Percentiles rank a stretch among this genome's conserved stretches.
phyloP scores from a whole-genome alignment of 2,329 filamentous ascomycete species.

The Penicillium occitanis region DNA sequence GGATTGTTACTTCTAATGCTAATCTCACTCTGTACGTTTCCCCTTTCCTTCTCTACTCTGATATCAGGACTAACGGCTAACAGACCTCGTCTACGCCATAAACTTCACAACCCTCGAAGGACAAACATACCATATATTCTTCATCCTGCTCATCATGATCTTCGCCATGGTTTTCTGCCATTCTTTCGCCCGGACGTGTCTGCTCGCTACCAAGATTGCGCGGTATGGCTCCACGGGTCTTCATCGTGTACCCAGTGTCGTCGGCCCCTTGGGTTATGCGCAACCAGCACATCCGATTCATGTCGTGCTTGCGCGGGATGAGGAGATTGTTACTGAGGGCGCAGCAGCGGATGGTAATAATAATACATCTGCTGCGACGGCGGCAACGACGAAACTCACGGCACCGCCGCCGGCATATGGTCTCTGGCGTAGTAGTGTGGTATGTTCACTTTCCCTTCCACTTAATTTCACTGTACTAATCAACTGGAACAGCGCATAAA shows the following conservation, averaged over 20 bases:
- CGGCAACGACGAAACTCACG: slow-evolving; percentile 54
- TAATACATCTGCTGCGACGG: slow-evolving; percentile 37
- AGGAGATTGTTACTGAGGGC: slow-evolving; percentile 56
- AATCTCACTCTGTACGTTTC: slow-evolving; percentile 64
- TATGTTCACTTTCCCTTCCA: slow-evolving; percentile 48
- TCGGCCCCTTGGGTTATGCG: slow-evolving; percentile 63
- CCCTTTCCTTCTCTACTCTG: neutral
- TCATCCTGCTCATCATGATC: slow-evolving; percentile 74
- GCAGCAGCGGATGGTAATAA: neutral
- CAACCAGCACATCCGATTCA: slow-evolving; percentile 72
- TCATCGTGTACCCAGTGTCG: slow-evolving; percentile 49
- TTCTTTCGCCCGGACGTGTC: slow-evolving; percentile 69
- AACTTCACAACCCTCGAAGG: slow-evolving; percentile 63
- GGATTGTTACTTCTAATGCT: slow-evolving; percentile 61
- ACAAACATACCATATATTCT: slow-evolving; percentile 73
- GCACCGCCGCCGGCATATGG: slow-evolving; percentile 79
- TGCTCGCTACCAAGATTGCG: slow-evolving; percentile 57
- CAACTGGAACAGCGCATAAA: slow-evolving; percentile 62
- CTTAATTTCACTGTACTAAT: neutral
- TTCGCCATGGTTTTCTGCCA: slow-evolving; percentile 79
- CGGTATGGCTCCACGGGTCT: slow-evolving; percentile 31
- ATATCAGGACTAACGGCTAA: slow-evolving; percentile 2
- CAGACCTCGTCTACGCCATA: slow-evolving; percentile 72
- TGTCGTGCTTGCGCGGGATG: slow-evolving; percentile 72
- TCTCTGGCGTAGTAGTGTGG: slow-evolving; percentile 77